phyloP scores from a whole-genome alignment of 1,284 basidiomycete species.

The Melanopsichium pennsylvanicum region DNA sequence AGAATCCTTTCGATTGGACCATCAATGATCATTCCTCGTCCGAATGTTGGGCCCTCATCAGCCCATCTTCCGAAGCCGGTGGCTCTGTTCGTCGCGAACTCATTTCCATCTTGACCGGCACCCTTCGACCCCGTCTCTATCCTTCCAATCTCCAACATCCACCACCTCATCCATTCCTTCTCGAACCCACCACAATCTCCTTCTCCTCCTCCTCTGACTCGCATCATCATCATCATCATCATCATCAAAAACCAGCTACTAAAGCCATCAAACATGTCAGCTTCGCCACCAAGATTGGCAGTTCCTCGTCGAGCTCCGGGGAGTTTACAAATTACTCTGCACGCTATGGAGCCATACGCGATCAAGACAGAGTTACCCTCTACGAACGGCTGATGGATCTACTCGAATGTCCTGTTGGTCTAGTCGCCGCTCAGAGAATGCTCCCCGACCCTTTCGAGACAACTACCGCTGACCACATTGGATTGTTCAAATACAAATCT shows the following conservation, averaged over 20 bases:
- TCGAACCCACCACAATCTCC: too few relatives aligned
- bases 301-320: constrained; percentile 1
- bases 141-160: constrained; percentile 2
- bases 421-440: constrained; percentile 42
- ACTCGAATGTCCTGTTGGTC: constrained; percentile 48
- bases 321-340: constrained; percentile 60
- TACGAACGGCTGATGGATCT: constrained; percentile 59
- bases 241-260: background rate
- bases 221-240: too few relatives aligned
- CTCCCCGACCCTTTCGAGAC: constrained; percentile 53
- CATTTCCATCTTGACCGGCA: constrained; percentile 38
- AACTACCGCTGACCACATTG: constrained; percentile 11
- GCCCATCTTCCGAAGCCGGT: constrained; percentile 49
- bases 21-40: constrained; percentile 35
- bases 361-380: constrained; percentile 56
- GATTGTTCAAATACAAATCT: constrained; percentile 48
- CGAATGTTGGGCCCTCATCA: constrained; percentile 61
- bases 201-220: too few relatives aligned
- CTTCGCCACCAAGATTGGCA: constrained; percentile 44
- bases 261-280: constrained; percentile 51
- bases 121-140: constrained; percentile 5
- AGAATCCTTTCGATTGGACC: constrained; percentile 34
- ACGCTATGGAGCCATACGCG: constrained; percentile 62
- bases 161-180: constrained; percentile 47
- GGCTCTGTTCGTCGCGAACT: constrained; percentile 46